A percentile compares a stretch with the other conserved stretches of the same genome.
phyloP scores from a whole-genome alignment of 495 filamentous ascomycete species.

The Neurospora hispaniola region DNA sequence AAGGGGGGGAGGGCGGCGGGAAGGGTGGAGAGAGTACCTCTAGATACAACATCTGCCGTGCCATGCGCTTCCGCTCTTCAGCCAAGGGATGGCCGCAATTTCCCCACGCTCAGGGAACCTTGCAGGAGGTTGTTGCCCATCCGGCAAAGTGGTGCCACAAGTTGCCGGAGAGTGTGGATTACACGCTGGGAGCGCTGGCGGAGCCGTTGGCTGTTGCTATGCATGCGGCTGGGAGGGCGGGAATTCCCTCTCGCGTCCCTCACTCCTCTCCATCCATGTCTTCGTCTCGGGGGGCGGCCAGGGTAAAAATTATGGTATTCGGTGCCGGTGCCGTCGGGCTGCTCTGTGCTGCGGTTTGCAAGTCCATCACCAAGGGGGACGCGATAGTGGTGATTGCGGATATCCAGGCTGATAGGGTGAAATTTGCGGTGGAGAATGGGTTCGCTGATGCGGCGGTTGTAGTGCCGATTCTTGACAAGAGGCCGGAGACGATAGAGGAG shows the following conservation, averaged over 20 bases:
- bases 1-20: no score
- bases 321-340: conserved; percentile 76
- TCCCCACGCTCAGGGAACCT: conserved; percentile 72
- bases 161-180: conserved; percentile 54
- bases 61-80: conserved; percentile 66
- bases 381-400: conserved; percentile 60
- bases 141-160: conserved; percentile 58
- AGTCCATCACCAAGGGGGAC: conserved; percentile 18
- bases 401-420: conserved; percentile 60
- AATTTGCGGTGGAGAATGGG: conserved; percentile 58
- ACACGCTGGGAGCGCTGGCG: conserved; percentile 61
- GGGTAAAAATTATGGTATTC: conserved; percentile 54
- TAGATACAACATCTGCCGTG: conserved; percentile 77
- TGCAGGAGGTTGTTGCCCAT: conserved; percentile 71
- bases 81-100: conserved; percentile 49
- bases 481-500: conserved; percentile 44
- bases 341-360: conserved; percentile 57
- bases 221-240: conserved; percentile 57
- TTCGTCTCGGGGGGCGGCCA: neutral
- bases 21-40: no score
- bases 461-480: conserved; percentile 40
- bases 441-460: conserved; percentile 54
- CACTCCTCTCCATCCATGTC: no score
- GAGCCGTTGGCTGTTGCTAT: conserved; percentile 75
- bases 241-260: no score